Evolutionary conservation across 257 asterid genomes (phyloP), one percentile per base, ranked within the genome.

Genomic region (Ilex aquifolium): DNA sequence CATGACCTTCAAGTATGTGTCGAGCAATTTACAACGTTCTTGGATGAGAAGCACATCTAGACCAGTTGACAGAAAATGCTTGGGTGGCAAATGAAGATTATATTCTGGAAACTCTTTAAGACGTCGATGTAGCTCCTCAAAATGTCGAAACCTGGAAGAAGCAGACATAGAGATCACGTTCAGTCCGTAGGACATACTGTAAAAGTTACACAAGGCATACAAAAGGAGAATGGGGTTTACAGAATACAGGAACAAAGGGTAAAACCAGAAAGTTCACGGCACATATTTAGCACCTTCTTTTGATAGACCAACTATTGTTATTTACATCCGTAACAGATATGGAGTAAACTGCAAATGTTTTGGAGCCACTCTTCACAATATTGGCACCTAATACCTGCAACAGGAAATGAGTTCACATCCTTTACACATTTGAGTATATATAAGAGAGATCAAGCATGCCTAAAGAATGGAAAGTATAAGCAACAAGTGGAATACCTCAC

Each of bases 51-150:
- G 76, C 44, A 87, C 69, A 73, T 90, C 97, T 52, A 90, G 79
- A 69, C 97, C 97, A 60, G 95, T 81, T 42, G 97, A 90, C 46
- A 90, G 85, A 74, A 93, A 93, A 79, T 93, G 92, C 86, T 93
- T 93, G 53, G 99, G 99, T 44, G 99, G 99, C 87, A 90, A 81
- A 80, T 85, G 95, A 70, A 93, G 97, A 82, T 81, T 79, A 78
- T 93, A 93, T 70, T 85, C 97, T 0, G 82, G 80, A 69, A 83
- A 90, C 78, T 85, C 96, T 76, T 93, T 93, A 64, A 93, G 99
- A 63, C 88, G 95, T 83, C 92, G 80, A 73, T 93, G 97, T 70
- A 93, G 85, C 86, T 93, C 99, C 90, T 76, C 97, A 84, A 93
- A 93, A 76, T 93, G 97, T 62, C 83, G 90, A 77, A 77, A 93